Percentiles rank a stretch among this genome's conserved stretches.
Conservation (phyloP, 179 eudicot genomes). For the Silene coronaria region DNA sequence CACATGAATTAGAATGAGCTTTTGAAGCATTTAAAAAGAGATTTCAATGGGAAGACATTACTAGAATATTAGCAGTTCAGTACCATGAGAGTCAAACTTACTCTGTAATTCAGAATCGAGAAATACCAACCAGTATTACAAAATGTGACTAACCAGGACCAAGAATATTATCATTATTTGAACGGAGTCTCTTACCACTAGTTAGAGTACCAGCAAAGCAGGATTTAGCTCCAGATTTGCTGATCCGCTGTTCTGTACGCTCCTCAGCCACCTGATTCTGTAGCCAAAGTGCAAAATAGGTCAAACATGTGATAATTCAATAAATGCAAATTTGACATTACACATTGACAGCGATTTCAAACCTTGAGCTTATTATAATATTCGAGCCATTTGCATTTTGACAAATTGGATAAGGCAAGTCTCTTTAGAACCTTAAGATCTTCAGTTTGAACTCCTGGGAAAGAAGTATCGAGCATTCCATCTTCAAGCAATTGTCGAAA, state of each 20-base stretch:
- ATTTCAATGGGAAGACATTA: too few relatives aligned
- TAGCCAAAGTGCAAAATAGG: slow-evolving; percentile 16
- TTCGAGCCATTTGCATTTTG: slow-evolving; percentile 72
- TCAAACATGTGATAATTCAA: slow-evolving; percentile 1
- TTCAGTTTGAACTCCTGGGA: slow-evolving; percentile 45
- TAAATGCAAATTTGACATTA: slow-evolving; percentile 1
- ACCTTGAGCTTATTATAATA: slow-evolving; percentile 66
- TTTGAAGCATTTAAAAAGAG: too few relatives aligned
- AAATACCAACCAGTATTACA: background rate
- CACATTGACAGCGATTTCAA: slow-evolving; percentile 13
- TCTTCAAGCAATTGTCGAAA: slow-evolving; percentile 77
- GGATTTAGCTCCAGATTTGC: slow-evolving; percentile 35
- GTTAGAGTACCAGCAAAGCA: slow-evolving; percentile 35
- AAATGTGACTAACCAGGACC: slow-evolving; percentile 48
- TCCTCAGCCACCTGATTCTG: slow-evolving; percentile 49
- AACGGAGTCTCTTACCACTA: slow-evolving; percentile 41
- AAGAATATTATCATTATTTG: slow-evolving; percentile 30
- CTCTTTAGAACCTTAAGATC: slow-evolving; percentile 53
- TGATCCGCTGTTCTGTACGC: slow-evolving; percentile 29
- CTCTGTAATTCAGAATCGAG: background rate
- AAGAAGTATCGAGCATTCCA: slow-evolving; percentile 61
- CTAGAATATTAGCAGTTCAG: background rate
- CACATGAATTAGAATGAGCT: background rate
- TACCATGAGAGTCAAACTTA: background rate
- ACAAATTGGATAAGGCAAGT: slow-evolving; percentile 48